Evolutionary conservation across 176 grass and related monocot species (phyloP).

Genomic region (Lolium multiflorum): DNA sequence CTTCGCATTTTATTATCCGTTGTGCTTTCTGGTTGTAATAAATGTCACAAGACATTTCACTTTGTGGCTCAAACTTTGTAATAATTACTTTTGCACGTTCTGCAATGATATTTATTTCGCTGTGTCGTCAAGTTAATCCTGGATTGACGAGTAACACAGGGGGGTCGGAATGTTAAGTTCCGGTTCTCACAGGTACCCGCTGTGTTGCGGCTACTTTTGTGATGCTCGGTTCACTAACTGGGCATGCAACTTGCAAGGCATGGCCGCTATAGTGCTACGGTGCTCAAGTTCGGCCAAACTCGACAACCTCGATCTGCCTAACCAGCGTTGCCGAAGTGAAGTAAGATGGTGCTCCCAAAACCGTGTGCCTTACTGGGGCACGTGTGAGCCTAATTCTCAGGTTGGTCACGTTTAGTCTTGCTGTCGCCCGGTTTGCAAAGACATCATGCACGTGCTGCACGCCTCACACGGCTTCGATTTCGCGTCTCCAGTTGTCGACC

Average conservation of each 20-base stretch:
- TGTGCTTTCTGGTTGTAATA: too few species aligned
- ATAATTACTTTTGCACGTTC: too few species aligned
- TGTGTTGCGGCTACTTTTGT: neutral
- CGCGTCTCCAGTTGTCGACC: neutral
- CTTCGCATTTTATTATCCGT: too few species aligned
- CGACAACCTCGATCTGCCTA: neutral
- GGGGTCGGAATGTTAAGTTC: too few species aligned
- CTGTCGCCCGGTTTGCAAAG: neutral
- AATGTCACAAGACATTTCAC: too few species aligned
- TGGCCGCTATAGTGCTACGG: neutral
- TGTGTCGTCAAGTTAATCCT: too few species aligned
- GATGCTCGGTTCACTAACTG: neutral
- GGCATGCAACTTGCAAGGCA: neutral
- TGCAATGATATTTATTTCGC: too few species aligned
- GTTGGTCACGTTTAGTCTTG: neutral
- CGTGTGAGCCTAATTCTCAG: neutral
- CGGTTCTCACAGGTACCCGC: too few species aligned
- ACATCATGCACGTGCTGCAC: neutral
- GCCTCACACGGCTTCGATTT: slow-evolving; percentile 18
- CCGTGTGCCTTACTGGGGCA: neutral
- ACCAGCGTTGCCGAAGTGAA: neutral
- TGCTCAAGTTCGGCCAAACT: neutral
- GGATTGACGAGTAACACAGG: too few species aligned
- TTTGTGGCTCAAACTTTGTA: too few species aligned
- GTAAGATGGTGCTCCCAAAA: neutral